Evolutionary conservation across 2,329 filamentous ascomycete genomes (phyloP).

Genomic region (Colletotrichum paranaense): DNA sequence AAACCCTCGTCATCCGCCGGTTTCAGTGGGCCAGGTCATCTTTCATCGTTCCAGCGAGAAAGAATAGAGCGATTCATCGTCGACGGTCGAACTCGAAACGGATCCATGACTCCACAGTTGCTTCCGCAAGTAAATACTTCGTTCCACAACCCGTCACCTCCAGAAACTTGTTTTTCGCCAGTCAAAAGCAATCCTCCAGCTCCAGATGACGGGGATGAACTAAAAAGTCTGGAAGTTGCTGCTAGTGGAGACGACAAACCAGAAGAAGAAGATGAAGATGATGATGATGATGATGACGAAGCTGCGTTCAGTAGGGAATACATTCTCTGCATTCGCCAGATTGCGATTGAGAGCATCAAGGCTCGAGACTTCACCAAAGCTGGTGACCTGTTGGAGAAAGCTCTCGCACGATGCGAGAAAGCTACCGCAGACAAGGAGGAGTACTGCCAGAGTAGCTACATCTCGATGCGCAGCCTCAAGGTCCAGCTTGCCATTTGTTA

Average conservation of each 20-base stretch:
- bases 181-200: neutral
- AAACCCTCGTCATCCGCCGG: slow-evolving; percentile 7
- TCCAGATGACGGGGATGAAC: neutral
- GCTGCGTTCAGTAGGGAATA: neutral
- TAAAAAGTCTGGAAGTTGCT: neutral
- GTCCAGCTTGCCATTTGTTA: slow-evolving; percentile 40
- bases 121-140: neutral
- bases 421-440: neutral
- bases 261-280: neutral
- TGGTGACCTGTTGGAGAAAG: slow-evolving; percentile 32
- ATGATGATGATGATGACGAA: slow-evolving; percentile 4
- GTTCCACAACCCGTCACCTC: neutral
- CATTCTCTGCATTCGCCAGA: slow-evolving; percentile 38
- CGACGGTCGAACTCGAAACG: neutral
- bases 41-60: slow-evolving; percentile 35
- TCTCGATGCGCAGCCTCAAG: slow-evolving; percentile 33
- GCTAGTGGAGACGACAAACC: neutral
- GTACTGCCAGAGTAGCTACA: neutral
- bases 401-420: slow-evolving; percentile 18
- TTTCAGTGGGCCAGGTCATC: slow-evolving; percentile 28
- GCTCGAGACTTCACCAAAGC: slow-evolving; percentile 38
- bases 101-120: neutral
- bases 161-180: neutral
- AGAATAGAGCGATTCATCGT: slow-evolving; percentile 36
- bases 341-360: slow-evolving; percentile 41